Evolutionary conservation across 169 alveolate genomes (phyloP), one percentile per base, ranked within the genome.

Genomic region (Babesia ovata): DNA sequence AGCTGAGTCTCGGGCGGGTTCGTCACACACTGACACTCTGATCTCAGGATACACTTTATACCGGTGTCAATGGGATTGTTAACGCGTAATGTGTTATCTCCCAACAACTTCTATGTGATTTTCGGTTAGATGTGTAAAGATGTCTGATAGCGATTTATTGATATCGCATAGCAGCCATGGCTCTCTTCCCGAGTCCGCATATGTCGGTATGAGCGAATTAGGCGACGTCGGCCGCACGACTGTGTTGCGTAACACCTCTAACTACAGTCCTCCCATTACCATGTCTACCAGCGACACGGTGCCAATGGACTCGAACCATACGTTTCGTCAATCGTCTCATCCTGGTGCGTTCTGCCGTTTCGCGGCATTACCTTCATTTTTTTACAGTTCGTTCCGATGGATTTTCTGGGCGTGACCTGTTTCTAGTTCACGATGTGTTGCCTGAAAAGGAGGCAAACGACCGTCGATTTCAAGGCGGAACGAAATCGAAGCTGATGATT

Each of bases 401-500:
- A 29, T 67, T 42, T 39, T 67, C 54, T 21, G 65, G 49, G 39
- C 63, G 60, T 6, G 76, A 67, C 6, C 2, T 14, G 61, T 42
- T 29, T 21, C 14, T 67, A 2, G 50, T 54, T 45, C 76, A 65
- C 54, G 76, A 67, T 67, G 66, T 50, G 63, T 67, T 22, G 57
- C 29, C 81, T n/a, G 81, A 36, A 4, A 71, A 7, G 57, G 89
- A 82, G 57, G 54, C 89, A 14, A 69, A 65, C 39, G 85, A 82
- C 75, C 66, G 56, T 24, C 62, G 85, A 54, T 71, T 71, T 46
- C 71, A 74, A 66, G 58, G 52, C 2, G 85, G 85, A 4, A 82
- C 84, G 6, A 66, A 62, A 61, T 82, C 89, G 36, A 82, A 82
- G 70, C 66, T 82, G 19, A 36, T 73, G 63, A 66, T 73, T 19